Evolutionary conservation across 2,329 filamentous ascomycete species (phyloP).

Genomic region (Ophiostoma novo-ulmi): DNA sequence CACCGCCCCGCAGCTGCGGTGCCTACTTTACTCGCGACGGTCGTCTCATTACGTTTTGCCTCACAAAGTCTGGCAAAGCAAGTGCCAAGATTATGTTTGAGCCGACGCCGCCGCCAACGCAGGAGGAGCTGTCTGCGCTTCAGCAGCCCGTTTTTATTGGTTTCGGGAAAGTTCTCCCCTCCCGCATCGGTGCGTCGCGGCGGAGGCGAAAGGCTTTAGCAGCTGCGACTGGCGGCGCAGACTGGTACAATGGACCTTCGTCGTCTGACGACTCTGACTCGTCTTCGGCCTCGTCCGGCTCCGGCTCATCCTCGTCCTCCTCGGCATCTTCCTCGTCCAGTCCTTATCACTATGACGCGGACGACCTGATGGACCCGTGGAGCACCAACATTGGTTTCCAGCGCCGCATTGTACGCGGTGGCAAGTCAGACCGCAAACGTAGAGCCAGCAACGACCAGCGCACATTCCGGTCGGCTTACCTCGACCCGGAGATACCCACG

Average conservation of each 20-base stretch:
- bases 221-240: slow-evolving; percentile 39
- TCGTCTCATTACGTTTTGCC: slow-evolving; percentile 62
- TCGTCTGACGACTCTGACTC: slow-evolving; percentile 40
- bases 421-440: slow-evolving; percentile 31
- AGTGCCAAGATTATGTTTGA: slow-evolving; percentile 44
- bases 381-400: slow-evolving; percentile 40
- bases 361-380: slow-evolving; percentile 26
- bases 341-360: slow-evolving; percentile 7
- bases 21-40: slow-evolving; percentile 59
- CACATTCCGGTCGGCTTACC: slow-evolving; percentile 20
- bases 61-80: slow-evolving; percentile 59
- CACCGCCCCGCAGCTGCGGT: slow-evolving; percentile 54
- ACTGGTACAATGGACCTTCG: slow-evolving; percentile 14
- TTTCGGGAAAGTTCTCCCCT: slow-evolving; percentile 27
- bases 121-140: slow-evolving; percentile 24
- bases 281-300: slow-evolving; percentile 13
- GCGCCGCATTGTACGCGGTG: slow-evolving; percentile 51
- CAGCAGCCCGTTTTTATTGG: slow-evolving; percentile 28
- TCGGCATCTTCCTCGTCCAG: neutral
- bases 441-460: slow-evolving; percentile 25
- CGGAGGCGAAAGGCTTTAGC: slow-evolving; percentile 45
- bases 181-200: slow-evolving; percentile 32
- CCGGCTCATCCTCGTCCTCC: slow-evolving; percentile 5
- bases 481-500: slow-evolving; percentile 23
- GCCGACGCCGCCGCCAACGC: slow-evolving; percentile 37